Evolutionary conservation across 164 flowering plant genomes (phyloP).

Genomic region (Pachysandra terminalis): DNA sequence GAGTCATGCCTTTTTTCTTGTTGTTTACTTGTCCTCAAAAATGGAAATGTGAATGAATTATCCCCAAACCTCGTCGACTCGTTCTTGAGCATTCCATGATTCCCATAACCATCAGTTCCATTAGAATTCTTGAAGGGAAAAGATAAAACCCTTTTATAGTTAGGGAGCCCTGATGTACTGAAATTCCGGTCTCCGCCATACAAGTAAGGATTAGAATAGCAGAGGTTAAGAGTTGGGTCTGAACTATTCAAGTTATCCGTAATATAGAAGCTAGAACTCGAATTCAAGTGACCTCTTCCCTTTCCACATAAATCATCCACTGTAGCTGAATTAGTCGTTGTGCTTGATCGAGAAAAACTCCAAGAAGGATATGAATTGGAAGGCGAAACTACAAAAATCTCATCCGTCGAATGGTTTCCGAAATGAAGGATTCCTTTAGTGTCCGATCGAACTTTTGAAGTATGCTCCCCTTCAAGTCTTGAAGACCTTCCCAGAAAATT

Average conservation of each 20-base stretch:
- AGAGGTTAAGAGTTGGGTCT: background rate
- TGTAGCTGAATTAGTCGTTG: background rate
- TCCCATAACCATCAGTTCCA: slow-evolving; percentile 6
- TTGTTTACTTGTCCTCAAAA: background rate
- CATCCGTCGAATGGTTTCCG: background rate
- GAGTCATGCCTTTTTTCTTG: slow-evolving; percentile 6
- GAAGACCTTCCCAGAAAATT: background rate
- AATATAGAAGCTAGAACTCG: background rate
- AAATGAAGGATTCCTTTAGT: background rate
- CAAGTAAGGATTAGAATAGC: background rate
- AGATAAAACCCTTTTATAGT: background rate
- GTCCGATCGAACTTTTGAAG: background rate
- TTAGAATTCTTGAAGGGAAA: background rate
- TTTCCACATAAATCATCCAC: background rate
- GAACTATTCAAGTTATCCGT: background rate
- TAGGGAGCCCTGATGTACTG: background rate
- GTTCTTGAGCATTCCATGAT: background rate
- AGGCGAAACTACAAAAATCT: background rate
- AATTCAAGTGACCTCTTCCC: background rate
- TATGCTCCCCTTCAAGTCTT: background rate
- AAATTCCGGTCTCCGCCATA: background rate
- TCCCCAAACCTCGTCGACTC: slow-evolving; percentile 1
- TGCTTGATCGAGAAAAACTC: background rate
- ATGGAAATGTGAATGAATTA: background rate
- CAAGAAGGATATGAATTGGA: background rate